Evolutionary conservation across 2,329 filamentous ascomycete species (phyloP).

Genomic region (Trichoderma harzianum): DNA sequence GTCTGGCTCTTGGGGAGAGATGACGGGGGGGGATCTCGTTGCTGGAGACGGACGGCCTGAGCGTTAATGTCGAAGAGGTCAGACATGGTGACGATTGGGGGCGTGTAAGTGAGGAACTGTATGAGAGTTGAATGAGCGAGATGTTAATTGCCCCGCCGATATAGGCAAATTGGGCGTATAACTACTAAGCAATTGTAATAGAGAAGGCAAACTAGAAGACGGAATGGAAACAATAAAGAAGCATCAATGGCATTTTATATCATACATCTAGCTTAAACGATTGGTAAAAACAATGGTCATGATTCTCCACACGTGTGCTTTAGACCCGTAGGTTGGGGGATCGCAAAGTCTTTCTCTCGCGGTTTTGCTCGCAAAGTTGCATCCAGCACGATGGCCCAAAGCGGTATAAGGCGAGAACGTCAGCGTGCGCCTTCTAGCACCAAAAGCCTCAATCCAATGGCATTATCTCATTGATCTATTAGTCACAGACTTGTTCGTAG

Average conservation of each 20-base stretch:
- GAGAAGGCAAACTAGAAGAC: neutral
- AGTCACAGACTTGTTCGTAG: neutral
- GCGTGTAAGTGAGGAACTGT: neutral
- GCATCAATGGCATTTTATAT: neutral
- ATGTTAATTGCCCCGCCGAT: neutral
- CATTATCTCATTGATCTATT: neutral
- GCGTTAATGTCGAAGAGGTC: constrained; percentile 26
- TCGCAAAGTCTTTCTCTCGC: constrained; percentile 16
- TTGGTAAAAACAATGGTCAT: neutral
- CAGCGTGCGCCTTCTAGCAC: neutral
- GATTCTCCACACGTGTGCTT: neutral
- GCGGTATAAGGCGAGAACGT: neutral
- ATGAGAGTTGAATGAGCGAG: neutral
- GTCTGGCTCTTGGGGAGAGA: constrained; percentile 18
- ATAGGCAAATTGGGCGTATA: neutral
- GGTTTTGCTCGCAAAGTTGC: neutral
- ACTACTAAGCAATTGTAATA: neutral
- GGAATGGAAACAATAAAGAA: neutral
- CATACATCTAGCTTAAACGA: neutral
- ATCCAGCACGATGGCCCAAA: neutral
- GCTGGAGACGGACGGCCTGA: constrained; percentile 26
- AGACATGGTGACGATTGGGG: constrained; percentile 22
- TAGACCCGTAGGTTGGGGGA: neutral
- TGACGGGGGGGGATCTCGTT: constrained; percentile 21
- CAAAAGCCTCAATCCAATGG: neutral